Percentiles rank a stretch among this genome's conserved stretches.
Evolutionary conservation across 2,329 filamentous ascomycete species (phyloP).

Genomic region (Juglanconis juglandina): DNA sequence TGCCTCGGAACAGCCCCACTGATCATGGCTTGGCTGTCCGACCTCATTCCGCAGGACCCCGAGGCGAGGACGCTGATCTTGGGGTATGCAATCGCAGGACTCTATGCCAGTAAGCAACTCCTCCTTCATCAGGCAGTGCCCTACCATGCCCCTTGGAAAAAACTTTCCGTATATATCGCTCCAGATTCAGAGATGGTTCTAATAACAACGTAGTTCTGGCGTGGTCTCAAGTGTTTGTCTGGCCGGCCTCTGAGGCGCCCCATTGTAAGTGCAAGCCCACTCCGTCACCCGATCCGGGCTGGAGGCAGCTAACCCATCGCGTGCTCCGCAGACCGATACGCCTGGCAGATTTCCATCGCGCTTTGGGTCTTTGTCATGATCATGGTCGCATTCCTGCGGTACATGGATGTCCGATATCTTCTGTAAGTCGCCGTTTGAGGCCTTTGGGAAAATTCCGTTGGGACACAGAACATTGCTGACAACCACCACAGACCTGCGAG

Average conservation of each 20-base stretch:
- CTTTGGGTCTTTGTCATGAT: slow-evolving; percentile 42
- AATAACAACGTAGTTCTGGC: slow-evolving; percentile 32
- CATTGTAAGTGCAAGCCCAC: slow-evolving; percentile 34
- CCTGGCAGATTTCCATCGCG: slow-evolving; percentile 45
- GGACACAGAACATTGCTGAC: not conserved
- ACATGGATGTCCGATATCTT: slow-evolving; percentile 41
- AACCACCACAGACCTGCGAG: slow-evolving; percentile 11
- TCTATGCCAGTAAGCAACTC: slow-evolving; percentile 36
- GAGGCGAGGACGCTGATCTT: slow-evolving; percentile 47
- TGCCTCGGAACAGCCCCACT: slow-evolving; percentile 48
- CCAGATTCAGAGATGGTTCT: not conserved
- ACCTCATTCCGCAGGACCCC: slow-evolving; percentile 44
- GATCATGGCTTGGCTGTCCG: slow-evolving; percentile 50
- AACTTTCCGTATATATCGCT: too few species aligned
- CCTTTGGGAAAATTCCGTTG: too few species aligned
- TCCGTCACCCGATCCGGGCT: not conserved
- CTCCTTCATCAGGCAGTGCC: not conserved
- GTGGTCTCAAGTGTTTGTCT: slow-evolving; percentile 50
- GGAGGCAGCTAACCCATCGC: not conserved
- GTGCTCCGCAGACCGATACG: slow-evolving; percentile 34
- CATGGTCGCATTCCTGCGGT: slow-evolving; percentile 41
- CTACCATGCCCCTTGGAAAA: not conserved
- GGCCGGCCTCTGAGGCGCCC: slow-evolving; percentile 49
- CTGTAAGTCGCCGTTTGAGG: slow-evolving; percentile 12
- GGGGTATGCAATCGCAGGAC: slow-evolving; percentile 45